A percentile compares a stretch with the other conserved stretches of the same genome.
phyloP scores from a whole-genome alignment of 257 asterid genomes.

The Marsdenia floribunda region DNA sequence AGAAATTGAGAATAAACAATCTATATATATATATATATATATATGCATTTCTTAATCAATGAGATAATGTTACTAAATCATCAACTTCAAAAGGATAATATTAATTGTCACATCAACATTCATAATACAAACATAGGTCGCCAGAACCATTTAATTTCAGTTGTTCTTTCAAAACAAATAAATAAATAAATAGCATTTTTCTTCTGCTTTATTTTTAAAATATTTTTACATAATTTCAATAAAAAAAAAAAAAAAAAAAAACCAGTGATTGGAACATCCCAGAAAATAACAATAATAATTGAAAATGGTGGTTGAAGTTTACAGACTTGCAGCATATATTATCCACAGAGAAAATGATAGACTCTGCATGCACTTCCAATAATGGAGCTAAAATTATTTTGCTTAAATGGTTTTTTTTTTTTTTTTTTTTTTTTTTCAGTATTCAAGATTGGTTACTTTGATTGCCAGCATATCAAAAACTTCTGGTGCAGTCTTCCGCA shows the following conservation, averaged over 20 bases:
- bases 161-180: too few species aligned
- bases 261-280: background rate
- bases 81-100: background rate
- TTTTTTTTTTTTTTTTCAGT: background rate
- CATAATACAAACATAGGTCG: background rate
- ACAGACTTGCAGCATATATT: background rate
- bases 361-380: background rate
- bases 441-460: background rate
- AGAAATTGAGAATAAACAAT: too few species aligned
- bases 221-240: too few species aligned
- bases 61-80: background rate
- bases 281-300: background rate
- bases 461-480: background rate
- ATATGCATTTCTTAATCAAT: background rate
- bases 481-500: background rate
- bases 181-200: too few species aligned
- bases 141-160: background rate
- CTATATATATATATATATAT: too few species aligned
- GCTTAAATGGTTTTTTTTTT: background rate
- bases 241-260: background rate
- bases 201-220: too few species aligned
- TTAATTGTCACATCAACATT: background rate
- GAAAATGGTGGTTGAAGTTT: background rate
- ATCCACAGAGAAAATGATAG: conserved; percentile 1
- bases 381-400: background rate